Percentiles rank a stretch among this genome's conserved stretches.
Conservation (phyloP, 371 early-diverging fungal genomes). For the Mucor ambiguus region DNA sequence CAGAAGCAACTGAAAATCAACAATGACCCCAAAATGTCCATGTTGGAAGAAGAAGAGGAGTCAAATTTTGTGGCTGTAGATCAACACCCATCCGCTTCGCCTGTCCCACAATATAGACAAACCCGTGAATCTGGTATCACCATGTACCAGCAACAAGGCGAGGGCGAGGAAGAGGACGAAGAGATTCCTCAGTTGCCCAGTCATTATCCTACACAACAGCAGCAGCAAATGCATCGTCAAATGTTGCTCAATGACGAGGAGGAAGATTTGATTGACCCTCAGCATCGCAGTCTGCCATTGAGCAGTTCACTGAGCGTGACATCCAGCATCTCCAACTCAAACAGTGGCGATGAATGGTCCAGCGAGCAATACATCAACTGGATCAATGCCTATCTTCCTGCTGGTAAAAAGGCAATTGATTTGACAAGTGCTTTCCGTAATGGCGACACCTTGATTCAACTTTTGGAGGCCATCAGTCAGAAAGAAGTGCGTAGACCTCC, state of each 20-base stretch:
- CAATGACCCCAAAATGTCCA: conserved; percentile 27
- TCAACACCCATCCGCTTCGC: neutral
- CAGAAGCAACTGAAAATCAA: conserved; percentile 23
- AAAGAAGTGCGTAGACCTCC: conserved; percentile 51
- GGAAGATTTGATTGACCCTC: conserved; percentile 38
- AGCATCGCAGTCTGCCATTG: conserved; percentile 24
- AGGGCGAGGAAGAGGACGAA: conserved; percentile 4
- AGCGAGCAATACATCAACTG: conserved; percentile 47
- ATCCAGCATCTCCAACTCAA: conserved; percentile 15
- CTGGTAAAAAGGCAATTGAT: conserved; percentile 42
- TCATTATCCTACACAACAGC: neutral
- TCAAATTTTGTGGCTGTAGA: neutral
- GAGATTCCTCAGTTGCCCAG: neutral
- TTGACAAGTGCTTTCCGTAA: conserved; percentile 53
- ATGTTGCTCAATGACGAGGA: conserved; percentile 26
- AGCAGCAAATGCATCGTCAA: neutral
- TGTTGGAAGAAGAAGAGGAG: conserved; percentile 36
- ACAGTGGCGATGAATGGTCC: conserved; percentile 12
- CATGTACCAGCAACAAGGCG: conserved; percentile 3
- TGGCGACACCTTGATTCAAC: conserved; percentile 53
- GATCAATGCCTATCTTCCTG: conserved; percentile 56
- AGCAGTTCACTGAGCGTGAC: conserved; percentile 14
- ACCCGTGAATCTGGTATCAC: conserved; percentile 30
- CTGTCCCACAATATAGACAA: conserved; percentile 22
- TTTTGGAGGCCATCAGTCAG: conserved; percentile 56